These are phyloP conservation scores for Rubus idaeus DNA, from an alignment of 306 rosid genomes.

Conservation along the genomic window DNA sequence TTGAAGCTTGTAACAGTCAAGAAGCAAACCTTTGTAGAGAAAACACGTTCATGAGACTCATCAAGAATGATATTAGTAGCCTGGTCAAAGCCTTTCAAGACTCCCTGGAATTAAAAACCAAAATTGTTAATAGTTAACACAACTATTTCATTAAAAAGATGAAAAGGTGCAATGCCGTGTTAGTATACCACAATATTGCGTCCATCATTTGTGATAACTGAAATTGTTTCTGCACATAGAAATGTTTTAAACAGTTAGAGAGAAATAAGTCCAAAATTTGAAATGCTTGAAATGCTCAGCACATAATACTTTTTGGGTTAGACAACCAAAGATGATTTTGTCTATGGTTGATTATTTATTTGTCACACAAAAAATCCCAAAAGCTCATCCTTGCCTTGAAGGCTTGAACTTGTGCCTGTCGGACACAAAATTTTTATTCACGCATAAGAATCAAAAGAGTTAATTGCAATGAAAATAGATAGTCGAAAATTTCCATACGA, in stretches of 20 bases:
- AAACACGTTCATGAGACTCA: slow-evolving; percentile 95
- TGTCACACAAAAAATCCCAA: neutral
- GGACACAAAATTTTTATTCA: neutral
- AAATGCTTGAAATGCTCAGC: slow-evolving; percentile 8
- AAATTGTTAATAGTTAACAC: neutral
- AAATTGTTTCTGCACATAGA: slow-evolving; percentile 66
- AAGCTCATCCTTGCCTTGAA: neutral
- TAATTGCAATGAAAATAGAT: neutral
- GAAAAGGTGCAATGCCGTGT: neutral
- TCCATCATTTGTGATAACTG: slow-evolving; percentile 91
- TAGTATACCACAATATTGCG: slow-evolving; percentile 83
- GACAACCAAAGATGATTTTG: neutral
- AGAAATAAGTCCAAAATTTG: neutral
- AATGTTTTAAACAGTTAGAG: neutral
- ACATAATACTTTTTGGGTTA: neutral
- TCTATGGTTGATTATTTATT: neutral
- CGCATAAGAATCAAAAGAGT: neutral
- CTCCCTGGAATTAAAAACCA: slow-evolving; percentile 51
- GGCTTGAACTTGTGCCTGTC: neutral
- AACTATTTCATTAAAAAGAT: neutral
- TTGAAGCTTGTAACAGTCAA: slow-evolving; percentile 2
- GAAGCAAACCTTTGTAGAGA: slow-evolving; percentile 79
- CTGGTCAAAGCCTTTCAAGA: slow-evolving; percentile 94
- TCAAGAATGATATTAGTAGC: slow-evolving; percentile 98
- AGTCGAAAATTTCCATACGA: slow-evolving; percentile 33